phyloP scores from a whole-genome alignment of 495 filamentous ascomycete species.

The Rostrohypoxylon terebratum region DNA sequence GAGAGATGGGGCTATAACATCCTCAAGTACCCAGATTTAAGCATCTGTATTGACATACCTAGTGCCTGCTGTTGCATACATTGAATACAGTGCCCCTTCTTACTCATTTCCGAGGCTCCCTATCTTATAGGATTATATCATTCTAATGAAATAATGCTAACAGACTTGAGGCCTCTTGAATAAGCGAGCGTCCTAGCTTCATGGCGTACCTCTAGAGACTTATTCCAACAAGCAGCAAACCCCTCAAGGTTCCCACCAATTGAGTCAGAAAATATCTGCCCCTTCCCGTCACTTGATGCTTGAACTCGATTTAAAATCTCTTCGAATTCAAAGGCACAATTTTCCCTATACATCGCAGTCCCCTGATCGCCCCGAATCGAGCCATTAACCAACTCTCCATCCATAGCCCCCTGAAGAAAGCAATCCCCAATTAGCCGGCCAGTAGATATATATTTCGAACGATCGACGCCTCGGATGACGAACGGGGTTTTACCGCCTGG shows the following conservation, averaged over 20 bases:
- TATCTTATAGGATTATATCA: neutral
- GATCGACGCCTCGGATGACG: neutral
- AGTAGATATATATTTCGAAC: neutral
- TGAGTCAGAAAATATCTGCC: neutral
- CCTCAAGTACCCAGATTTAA: too few relatives aligned
- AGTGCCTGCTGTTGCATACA: too few relatives aligned
- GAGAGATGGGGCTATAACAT: too few relatives aligned
- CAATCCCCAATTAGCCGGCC: conserved; percentile 4
- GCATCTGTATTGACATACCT: too few relatives aligned
- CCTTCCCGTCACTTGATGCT: neutral
- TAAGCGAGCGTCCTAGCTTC: neutral
- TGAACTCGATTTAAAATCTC: neutral
- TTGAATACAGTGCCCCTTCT: too few relatives aligned
- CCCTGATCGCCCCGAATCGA: neutral
- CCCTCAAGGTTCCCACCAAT: neutral
- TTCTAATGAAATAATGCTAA: neutral
- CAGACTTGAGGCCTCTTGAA: neutral
- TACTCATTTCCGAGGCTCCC: too few relatives aligned
- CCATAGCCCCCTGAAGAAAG: conserved; percentile 1
- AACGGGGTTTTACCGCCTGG: neutral
- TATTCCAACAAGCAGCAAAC: neutral
- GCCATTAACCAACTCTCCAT: neutral
- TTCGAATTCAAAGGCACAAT: neutral
- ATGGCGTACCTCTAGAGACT: neutral
- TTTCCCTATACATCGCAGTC: neutral